Percentiles rank a stretch among this genome's conserved stretches.
Evolutionary conservation across 306 rosid genomes (phyloP).

Genomic region (Heteromeles arbutifolia): DNA sequence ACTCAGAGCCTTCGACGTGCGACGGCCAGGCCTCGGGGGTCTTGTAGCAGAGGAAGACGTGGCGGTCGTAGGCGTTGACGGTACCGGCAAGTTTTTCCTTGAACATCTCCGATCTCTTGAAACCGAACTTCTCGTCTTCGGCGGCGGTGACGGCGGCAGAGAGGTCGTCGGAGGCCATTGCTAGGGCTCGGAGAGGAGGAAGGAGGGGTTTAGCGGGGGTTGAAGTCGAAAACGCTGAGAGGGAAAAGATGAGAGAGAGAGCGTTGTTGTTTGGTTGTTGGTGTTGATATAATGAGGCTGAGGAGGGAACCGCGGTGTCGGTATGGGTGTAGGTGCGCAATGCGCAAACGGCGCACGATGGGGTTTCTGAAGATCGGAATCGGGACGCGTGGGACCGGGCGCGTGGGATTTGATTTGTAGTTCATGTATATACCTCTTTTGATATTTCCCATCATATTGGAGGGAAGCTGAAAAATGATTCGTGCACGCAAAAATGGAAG

Average conservation of each 20-base stretch:
- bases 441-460: not conserved
- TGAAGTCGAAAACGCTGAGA: not conserved
- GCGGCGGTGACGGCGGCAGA: constrained; percentile 1
- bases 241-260: not conserved
- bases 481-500: not conserved
- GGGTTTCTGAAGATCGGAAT: not conserved
- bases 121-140: constrained; percentile 58
- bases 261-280: not conserved
- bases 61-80: constrained; percentile 69
- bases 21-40: constrained; percentile 60
- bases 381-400: not conserved
- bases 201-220: constrained; percentile 3
- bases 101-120: constrained; percentile 81
- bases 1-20: constrained; percentile 59
- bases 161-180: constrained; percentile 43
- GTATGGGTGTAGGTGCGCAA: constrained; percentile 7
- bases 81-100: constrained; percentile 57
- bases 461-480: no score
- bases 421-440: no score
- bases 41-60: constrained; percentile 81
- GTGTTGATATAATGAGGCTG: not conserved
- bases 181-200: not conserved
- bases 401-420: no score
- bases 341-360: constrained; percentile 15
- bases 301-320: not conserved